phyloP scores from a whole-genome alignment of 139 green algal genomes.

The Zygnema cylindricum region DNA sequence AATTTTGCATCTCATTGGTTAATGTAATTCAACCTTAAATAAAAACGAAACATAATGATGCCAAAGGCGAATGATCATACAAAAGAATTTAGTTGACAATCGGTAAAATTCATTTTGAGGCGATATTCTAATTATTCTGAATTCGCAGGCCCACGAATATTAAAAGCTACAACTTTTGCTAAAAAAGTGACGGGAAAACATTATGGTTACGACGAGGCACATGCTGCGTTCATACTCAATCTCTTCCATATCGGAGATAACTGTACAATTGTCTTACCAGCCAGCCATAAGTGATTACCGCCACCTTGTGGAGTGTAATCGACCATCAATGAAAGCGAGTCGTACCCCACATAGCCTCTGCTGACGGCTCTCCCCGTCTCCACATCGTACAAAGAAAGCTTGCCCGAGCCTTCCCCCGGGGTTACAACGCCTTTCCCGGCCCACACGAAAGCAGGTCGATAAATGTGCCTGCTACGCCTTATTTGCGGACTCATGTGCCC shows the following conservation, averaged over 20 bases:
- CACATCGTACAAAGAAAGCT: constrained; percentile 41
- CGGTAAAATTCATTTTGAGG: too few species aligned
- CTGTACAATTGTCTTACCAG: not conserved
- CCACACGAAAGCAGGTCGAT: constrained; percentile 28
- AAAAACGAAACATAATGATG: too few species aligned
- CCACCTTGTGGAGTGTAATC: not conserved
- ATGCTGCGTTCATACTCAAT: too few species aligned
- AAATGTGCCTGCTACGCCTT: constrained; percentile 29
- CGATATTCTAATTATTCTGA: too few species aligned
- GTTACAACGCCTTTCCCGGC: constrained; percentile 15
- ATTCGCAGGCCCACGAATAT: too few species aligned
- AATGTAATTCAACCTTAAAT: too few species aligned
- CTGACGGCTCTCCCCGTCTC: constrained; percentile 43
- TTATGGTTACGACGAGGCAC: too few species aligned
- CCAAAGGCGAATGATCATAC: too few species aligned
- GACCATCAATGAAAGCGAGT: constrained; percentile 41
- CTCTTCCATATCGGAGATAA: constrained; percentile 6
- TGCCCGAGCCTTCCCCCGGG: constrained; percentile 17
- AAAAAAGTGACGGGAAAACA: too few species aligned
- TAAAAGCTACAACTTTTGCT: too few species aligned
- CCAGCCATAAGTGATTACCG: not conserved
- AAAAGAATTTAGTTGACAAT: too few species aligned
- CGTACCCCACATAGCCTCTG: constrained; percentile 36
- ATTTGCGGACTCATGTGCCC: constrained; percentile 30
- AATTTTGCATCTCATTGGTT: too few species aligned